Evolutionary conservation across 169 alveolate species (phyloP).

Genomic region (Eimeria tenella): DNA sequence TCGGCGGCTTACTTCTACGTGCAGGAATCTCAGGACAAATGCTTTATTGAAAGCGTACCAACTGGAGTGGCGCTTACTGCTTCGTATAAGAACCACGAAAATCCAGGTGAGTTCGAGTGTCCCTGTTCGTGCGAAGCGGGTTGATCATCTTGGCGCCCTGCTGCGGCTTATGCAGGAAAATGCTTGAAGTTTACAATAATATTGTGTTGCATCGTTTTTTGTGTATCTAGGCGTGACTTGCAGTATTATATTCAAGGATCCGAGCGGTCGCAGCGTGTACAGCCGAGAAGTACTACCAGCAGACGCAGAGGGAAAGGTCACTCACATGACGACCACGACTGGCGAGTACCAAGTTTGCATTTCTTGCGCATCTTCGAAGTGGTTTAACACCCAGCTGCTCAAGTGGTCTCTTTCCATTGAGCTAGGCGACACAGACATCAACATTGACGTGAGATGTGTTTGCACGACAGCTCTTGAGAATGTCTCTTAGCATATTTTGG

Average conservation of each 20-base stretch:
- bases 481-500: no score
- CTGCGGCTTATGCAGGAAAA: neutral
- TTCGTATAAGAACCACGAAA: slow-evolving; percentile 80
- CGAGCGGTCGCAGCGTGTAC: slow-evolving; percentile 80
- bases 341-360: slow-evolving; percentile 84
- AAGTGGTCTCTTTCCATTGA: slow-evolving; percentile 84
- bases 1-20: slow-evolving; percentile 82
- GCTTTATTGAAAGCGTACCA: slow-evolving; percentile 84
- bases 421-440: slow-evolving; percentile 80
- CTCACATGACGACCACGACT: slow-evolving; percentile 79
- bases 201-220: neutral
- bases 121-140: neutral
- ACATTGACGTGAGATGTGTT: slow-evolving; percentile 56
- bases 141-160: neutral
- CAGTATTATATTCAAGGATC: slow-evolving; percentile 80
- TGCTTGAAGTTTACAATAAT: neutral
- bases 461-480: no score
- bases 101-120: slow-evolving; percentile 78
- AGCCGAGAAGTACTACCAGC: slow-evolving; percentile 80
- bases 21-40: slow-evolving; percentile 83
- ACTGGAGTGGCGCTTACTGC: slow-evolving; percentile 79
- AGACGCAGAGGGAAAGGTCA: slow-evolving; percentile 80
- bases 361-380: slow-evolving; percentile 83
- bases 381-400: slow-evolving; percentile 82
- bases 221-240: slow-evolving; percentile 81